phyloP scores from a whole-genome alignment of 2,329 filamentous ascomycete genomes.

The Keithomyces neogunnii region DNA sequence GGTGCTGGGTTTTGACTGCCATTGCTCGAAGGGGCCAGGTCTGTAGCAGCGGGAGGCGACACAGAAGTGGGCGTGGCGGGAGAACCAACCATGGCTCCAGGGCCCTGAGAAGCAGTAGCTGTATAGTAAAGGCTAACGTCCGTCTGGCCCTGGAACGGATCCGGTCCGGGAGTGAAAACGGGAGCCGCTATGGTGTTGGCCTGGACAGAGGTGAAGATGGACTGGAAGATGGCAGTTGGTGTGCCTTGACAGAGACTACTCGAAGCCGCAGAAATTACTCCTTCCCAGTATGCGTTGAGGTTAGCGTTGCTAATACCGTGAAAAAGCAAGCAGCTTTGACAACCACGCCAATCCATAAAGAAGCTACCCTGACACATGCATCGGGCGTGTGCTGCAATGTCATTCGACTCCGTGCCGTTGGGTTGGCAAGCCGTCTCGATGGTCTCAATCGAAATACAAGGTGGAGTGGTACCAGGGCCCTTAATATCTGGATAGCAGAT shows the following conservation, averaged over 20 bases:
- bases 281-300: conserved; percentile 23
- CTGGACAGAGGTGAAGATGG: conserved; percentile 23
- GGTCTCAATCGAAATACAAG: conserved; percentile 20
- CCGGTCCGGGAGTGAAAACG: conserved; percentile 21
- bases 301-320: conserved; percentile 30
- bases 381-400: conserved; percentile 20
- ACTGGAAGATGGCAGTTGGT: conserved; percentile 26
- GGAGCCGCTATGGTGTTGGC: conserved; percentile 12
- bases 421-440: conserved; percentile 22
- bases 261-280: conserved; percentile 26
- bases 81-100: conserved; percentile 32
- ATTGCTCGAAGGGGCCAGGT: conserved; percentile 5
- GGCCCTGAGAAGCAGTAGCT: conserved; percentile 25
- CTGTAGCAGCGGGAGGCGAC: conserved; percentile 11
- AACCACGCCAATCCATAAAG: conserved; percentile 34
- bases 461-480: conserved; percentile 10
- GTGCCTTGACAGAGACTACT: conserved; percentile 26
- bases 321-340: conserved; percentile 30
- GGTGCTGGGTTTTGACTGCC: not conserved
- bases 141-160: conserved; percentile 26
- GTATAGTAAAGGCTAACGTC: conserved; percentile 36
- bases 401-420: conserved; percentile 17
- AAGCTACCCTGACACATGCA: conserved; percentile 35
- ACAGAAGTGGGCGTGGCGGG: conserved; percentile 25
- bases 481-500: conserved; percentile 8